Base-by-base conservation (phyloP, 345 rosid genomes). In the Erysimum cheiranthoides region DNA sequence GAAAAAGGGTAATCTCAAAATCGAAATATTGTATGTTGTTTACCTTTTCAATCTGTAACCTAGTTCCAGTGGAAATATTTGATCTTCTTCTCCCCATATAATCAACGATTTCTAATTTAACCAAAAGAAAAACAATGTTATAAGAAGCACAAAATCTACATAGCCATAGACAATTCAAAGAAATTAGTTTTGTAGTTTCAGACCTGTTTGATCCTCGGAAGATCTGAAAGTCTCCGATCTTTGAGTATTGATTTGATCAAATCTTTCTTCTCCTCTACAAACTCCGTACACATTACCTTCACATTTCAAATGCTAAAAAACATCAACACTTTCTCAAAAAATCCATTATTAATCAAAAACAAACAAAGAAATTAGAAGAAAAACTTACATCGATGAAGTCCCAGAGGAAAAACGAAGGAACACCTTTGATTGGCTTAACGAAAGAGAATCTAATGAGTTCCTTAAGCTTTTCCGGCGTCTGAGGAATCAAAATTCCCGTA, bases 241-340 rank as follows among this genome's bases (percentile, higher is more conserved):
- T 72, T 85, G 16, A 83, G 88, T 65, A 91, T 85, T 13, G 86
- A 77, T 28, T 65, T 68, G 7, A 94, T 71, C 85, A 94, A 61
- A 32, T 92, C 96, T 78, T 72, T 85, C 84, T 86, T 90, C 85
- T 94, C 93, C 64, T 85, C 72, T 8, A 82, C 82, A 71, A 80
- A 81, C 47, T 92, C 95, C 4, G 85, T 79, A 56, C 95, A 92
- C 98, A 94, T 88, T 2, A 85, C 95, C 97, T 94, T 78, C 52
- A 71, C 35, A 12, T 28, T 25, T 10, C 16, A 49, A 30, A 56
- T 0, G 1, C 18, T 21, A 21, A 54, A 54, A 13, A 7, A 13
- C 25, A 32, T 30, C 7, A 27, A 28, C 8, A 3, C 16, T 11
- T 43, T 4, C 28, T 54, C 10, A 42, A 18, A 27, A 8, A 6